These are phyloP conservation scores for Periconia sp. DNA, from an alignment of 2,329 filamentous ascomycete species.

Conservation along the genomic window DNA sequence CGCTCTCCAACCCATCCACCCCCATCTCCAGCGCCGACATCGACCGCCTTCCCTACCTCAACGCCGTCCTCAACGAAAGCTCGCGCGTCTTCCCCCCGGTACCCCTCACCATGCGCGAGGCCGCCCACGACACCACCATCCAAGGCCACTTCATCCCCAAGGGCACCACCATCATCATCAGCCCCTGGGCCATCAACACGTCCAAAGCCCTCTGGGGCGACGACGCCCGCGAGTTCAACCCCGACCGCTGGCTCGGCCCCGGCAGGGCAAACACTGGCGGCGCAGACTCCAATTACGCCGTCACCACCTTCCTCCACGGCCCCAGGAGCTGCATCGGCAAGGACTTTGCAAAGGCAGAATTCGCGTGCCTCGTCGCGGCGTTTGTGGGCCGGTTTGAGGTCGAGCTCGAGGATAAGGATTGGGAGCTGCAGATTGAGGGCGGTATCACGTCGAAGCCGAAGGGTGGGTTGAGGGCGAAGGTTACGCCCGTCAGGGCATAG, in stretches of 20 bases:
- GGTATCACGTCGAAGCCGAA: constrained; percentile 73
- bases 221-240: constrained; percentile 74
- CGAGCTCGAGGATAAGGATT: constrained; percentile 61
- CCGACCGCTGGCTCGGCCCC: constrained; percentile 58
- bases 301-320: constrained; percentile 83
- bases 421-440: constrained; percentile 66
- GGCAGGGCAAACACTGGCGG: constrained; percentile 65
- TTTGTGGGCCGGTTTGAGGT: constrained; percentile 75
- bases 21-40: constrained; percentile 60
- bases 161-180: constrained; percentile 69
- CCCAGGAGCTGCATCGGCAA: constrained; percentile 84
- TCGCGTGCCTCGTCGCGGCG: constrained; percentile 77
- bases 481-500: constrained; percentile 47
- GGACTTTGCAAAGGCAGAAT: constrained; percentile 79
- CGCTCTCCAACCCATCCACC: constrained; percentile 38
- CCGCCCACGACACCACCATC: constrained; percentile 66
- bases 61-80: constrained; percentile 76
- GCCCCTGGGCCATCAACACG: constrained; percentile 69
- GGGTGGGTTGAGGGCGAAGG: constrained; percentile 69
- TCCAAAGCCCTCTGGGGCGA: constrained; percentile 71
- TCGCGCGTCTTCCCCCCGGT: constrained; percentile 75
- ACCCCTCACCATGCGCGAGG: constrained; percentile 68
- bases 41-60: constrained; percentile 73
- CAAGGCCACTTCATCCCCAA: constrained; percentile 67
- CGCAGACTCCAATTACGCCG: constrained; percentile 73